A percentile compares a stretch with the other conserved stretches of the same genome.
Conservation (phyloP, 2,329 filamentous ascomycete genomes). For the Fusarium poae region DNA sequence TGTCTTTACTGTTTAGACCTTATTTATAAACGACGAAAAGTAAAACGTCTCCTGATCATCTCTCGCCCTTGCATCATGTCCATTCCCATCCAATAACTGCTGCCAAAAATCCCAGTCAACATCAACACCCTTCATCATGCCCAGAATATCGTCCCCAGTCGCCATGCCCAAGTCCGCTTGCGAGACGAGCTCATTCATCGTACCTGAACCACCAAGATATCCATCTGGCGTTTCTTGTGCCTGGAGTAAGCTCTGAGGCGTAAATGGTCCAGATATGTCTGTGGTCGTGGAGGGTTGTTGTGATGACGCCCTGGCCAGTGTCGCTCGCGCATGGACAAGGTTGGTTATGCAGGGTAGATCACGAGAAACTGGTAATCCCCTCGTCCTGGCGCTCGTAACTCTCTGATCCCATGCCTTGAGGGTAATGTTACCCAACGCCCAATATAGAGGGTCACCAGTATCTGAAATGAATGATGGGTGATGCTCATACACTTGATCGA, state of each 20-base stretch:
- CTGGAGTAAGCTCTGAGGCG: not conserved
- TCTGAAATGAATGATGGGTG: constrained; percentile 1
- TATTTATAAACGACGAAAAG: not conserved
- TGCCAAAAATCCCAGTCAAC: constrained; percentile 15
- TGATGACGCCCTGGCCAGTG: not conserved
- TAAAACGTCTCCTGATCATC: not conserved
- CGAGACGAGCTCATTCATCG: not conserved
- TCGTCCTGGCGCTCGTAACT: not conserved
- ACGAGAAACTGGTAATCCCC: not conserved
- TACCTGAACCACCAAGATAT: not conserved
- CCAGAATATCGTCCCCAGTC: not conserved
- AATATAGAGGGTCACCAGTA: not conserved
- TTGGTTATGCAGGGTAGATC: not conserved
- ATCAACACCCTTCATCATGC: not conserved
- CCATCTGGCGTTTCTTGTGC: not conserved
- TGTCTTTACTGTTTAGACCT: fast-evolving
- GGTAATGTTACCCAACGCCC: not conserved
- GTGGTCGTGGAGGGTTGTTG: not conserved
- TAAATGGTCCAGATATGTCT: not conserved
- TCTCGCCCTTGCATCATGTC: not conserved
- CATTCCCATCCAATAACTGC: not conserved
- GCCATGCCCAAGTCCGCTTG: not conserved
- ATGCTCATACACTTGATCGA: not conserved
- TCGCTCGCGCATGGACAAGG: not conserved
- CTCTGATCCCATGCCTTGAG: constrained; percentile 2